Base-by-base conservation (phyloP, 2,329 filamentous ascomycete species). In the Apiospora saccharicola region DNA sequence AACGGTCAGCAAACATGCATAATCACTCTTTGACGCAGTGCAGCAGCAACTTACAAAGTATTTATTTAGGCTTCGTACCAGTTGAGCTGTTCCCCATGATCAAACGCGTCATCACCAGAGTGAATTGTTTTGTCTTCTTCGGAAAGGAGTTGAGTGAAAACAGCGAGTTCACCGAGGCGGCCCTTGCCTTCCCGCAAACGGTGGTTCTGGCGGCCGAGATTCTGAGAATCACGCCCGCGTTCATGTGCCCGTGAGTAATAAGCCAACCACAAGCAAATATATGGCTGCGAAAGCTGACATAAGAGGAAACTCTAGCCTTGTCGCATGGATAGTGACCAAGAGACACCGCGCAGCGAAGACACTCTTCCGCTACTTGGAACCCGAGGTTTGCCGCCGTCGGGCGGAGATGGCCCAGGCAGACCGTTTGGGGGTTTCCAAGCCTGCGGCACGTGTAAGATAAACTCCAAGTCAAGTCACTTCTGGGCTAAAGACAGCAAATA, bases 81-180 rank as follows among this genome's bases (percentile, higher is more conserved):
- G 37, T 71, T n/a, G 4, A 71, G 49, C 49, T 71, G 26, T 71
- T 71, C 43, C 69, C 69, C 37, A 57, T 57, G 69, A 70, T 70
- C 22, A 53, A 53, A 16, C 24, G 49, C n/a, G 19, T 61, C 3
- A 49, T 70, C 30, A 53, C 49, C 24, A 49, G 41, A 14, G 47
- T 41, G 44, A 70, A 70, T 26, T 49, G 44, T 37, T 41, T 70
- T 19, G 30, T 53, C 19, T 70, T 70, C 16, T 70, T 70, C 16
- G 69, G 69, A 13, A 30, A 70, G 24, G 26, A 57, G n/a, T 37
- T 70, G 5, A n/a, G 69, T 70, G 41, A 49, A 49, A 49, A 70
- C 26, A 19, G 22, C 19, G 41, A 41, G 13, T 70, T 70, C 49
- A 70, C 51, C n/a, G 49, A 16, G 6, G 47, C 69, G 16, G 69